Percentiles rank a stretch among this genome's conserved stretches.
Evolutionary conservation across 2,329 filamentous ascomycete genomes (phyloP).

Genomic region (Cytospora paraplurivora): DNA sequence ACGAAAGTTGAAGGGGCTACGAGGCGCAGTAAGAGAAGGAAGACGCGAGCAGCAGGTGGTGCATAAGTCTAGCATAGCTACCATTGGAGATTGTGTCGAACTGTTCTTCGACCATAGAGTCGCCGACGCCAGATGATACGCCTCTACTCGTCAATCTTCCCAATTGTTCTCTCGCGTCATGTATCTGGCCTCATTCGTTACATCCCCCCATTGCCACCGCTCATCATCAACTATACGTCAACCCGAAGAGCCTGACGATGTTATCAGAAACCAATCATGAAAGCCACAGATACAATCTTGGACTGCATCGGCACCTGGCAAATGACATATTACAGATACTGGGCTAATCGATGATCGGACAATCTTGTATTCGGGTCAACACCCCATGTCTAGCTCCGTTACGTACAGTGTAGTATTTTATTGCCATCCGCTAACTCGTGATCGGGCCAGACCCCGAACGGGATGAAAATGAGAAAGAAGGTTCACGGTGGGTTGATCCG

Average conservation of each 20-base stretch:
- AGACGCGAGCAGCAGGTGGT: neutral
- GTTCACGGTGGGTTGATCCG: too few species aligned
- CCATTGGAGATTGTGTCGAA: neutral
- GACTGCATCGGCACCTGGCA: too few species aligned
- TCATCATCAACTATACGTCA: neutral
- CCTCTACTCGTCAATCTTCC: neutral
- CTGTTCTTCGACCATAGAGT: neutral
- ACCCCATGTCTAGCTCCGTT: too few species aligned
- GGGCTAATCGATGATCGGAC: too few species aligned
- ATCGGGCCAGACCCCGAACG: too few species aligned
- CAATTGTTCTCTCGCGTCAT: neutral
- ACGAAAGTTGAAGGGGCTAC: neutral
- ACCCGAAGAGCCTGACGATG: neutral
- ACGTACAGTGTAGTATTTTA: too few species aligned
- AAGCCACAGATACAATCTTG: too few species aligned
- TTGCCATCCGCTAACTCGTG: too few species aligned
- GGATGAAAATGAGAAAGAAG: too few species aligned
- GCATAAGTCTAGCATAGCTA: neutral
- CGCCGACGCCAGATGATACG: neutral
- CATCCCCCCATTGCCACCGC: neutral
- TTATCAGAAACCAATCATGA: too few species aligned
- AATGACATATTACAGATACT: too few species aligned
- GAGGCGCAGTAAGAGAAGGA: constrained; percentile 16
- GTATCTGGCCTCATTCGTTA: neutral
- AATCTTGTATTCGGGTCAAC: too few species aligned